Evolutionary conservation across 768 basidiomycete species (phyloP), one percentile per base, ranked within the genome.

Genomic region (Kwoniella shandongensis): DNA sequence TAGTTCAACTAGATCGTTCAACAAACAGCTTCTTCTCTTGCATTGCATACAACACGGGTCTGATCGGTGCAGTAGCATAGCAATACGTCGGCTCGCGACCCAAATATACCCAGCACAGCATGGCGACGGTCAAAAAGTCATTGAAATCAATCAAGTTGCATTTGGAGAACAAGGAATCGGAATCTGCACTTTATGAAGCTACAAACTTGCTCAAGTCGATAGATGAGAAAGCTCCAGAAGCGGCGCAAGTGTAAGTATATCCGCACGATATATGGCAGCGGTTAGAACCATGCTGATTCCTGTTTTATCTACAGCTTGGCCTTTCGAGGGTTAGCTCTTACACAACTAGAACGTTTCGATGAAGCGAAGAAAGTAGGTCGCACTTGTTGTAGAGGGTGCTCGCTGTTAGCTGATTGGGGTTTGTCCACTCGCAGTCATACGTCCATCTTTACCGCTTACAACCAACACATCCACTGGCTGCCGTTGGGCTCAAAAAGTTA

Each of bases 361-460:
- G 79, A 85, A 73, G 88, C 91, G 79, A 92, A 97, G 80, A 84
- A 87, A 84, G 92, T 94, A 83, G 81, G 80, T n/a, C 29, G 17
- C 13, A n/a, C 26, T 15, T 22, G 23, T 46, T n/a, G n/a, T n/a
- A n/a, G n/a, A n/a, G n/a, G n/a, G n/a, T n/a, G n/a, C n/a, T n/a
- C n/a, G n/a, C n/a, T n/a, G 36, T 44, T 10, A 8, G 11, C 8
- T 20, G 20, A 44, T 44, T 10, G 11, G 42, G 42, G 20, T n/a
- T n/a, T n/a, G n/a, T n/a, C n/a, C n/a, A n/a, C 12, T 29, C 39
- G 5, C 67, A 93, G 90, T 81, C 82, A 25, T 97, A 94, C 74
- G 81, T 80, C 41, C 87, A 83, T 63, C 94, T 93, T 0, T 88
- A 85, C 45, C 79, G 81, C 30, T 60, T 83, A n/a, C 84, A 84